A percentile compares a stretch with the other conserved stretches of the same genome.
Evolutionary conservation across 805 yeast genomes (phyloP).

Genomic region (Brettanomyces sp.): DNA sequence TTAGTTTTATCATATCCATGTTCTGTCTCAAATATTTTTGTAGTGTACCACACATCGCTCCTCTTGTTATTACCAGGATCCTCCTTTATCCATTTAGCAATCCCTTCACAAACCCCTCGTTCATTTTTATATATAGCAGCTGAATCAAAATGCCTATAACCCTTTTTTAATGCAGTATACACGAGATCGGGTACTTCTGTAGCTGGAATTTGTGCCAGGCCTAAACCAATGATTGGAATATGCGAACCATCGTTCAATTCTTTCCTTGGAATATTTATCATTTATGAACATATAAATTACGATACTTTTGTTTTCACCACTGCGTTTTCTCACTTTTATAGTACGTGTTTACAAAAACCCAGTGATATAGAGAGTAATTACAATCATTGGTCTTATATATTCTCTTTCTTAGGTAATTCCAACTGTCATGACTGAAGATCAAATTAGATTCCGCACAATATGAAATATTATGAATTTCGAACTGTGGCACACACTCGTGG

Average conservation of each 20-base stretch:
- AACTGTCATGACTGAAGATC: too few relatives aligned
- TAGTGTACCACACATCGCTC: slow-evolving; percentile 30
- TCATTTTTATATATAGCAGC: slow-evolving; percentile 62
- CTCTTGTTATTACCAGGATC: slow-evolving; percentile 19
- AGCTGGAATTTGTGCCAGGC: slow-evolving; percentile 38
- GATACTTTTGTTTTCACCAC: too few relatives aligned
- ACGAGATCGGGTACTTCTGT: slow-evolving; percentile 34
- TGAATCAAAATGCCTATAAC: slow-evolving; percentile 70
- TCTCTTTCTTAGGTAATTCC: too few relatives aligned
- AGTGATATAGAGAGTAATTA: too few relatives aligned
- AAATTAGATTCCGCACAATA: too few relatives aligned
- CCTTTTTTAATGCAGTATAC: slow-evolving; percentile 47
- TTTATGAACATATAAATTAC: too few relatives aligned
- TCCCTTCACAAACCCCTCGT: slow-evolving; percentile 48
- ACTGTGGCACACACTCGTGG: too few relatives aligned
- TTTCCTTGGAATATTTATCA: too few relatives aligned
- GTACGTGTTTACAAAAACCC: too few relatives aligned
- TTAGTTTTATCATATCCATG: slow-evolving; percentile 30
- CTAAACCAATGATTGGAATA: slow-evolving; percentile 53
- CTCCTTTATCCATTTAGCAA: slow-evolving; percentile 30
- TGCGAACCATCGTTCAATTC: not conserved
- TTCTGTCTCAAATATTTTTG: slow-evolving; percentile 23
- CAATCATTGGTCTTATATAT: too few relatives aligned
- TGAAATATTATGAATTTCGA: too few relatives aligned
- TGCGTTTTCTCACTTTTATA: too few relatives aligned